Evolutionary conservation across 2,329 filamentous ascomycete species (phyloP).

Genomic region (Bisporella sp.): DNA sequence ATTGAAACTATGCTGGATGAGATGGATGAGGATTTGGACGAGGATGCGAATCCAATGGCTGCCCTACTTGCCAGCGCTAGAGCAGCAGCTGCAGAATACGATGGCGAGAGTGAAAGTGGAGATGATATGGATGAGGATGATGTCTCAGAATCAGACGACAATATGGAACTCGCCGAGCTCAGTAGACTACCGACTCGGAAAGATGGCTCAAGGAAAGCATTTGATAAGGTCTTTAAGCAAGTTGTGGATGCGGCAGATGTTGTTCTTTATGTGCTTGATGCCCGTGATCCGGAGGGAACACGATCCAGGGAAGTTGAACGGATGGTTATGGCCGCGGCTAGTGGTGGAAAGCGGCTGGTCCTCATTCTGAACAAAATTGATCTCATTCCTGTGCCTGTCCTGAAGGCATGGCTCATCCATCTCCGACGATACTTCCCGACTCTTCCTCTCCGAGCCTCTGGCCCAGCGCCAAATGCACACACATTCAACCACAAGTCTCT

Average conservation of each 20-base stretch:
- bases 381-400: constrained; percentile 71
- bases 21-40: constrained; percentile 46
- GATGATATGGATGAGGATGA: constrained; percentile 52
- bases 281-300: constrained; percentile 84
- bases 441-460: constrained; percentile 78
- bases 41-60: constrained; percentile 81
- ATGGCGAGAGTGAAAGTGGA: constrained; percentile 36
- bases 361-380: constrained; percentile 95
- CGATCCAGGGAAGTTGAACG: constrained; percentile 86
- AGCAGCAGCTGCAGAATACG: constrained; percentile 70
- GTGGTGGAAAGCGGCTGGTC: constrained; percentile 79
- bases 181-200: constrained; percentile 42
- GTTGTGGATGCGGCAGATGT: constrained; percentile 87
- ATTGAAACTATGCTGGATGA: constrained; percentile 44
- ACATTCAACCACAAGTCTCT: constrained; percentile 90
- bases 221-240: constrained; percentile 93
- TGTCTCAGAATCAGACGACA: constrained; percentile 37
- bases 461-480: constrained; percentile 75
- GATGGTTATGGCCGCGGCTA: constrained; percentile 81
- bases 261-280: constrained; percentile 87
- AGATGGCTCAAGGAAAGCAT: constrained; percentile 73
- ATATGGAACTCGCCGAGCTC: constrained; percentile 43
- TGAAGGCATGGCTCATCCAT: constrained; percentile 79
- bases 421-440: constrained; percentile 88
- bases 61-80: constrained; percentile 81